These are phyloP conservation scores for Crucihimalaya himalaica DNA, from an alignment of 345 rosid genomes.

Conservation along the genomic window DNA sequence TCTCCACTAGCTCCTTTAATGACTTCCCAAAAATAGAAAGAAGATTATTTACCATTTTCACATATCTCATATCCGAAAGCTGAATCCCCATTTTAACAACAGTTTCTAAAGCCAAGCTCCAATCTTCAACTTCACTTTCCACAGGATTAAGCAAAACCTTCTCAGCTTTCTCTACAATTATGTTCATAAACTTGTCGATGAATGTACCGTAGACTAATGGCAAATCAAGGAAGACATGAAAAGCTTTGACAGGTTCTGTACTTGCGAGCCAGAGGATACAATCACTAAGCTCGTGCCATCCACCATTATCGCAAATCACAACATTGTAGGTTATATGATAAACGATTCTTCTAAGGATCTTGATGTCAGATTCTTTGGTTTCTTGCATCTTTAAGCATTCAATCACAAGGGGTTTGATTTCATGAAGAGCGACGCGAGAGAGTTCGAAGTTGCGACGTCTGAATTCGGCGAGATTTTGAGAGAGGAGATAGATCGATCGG, in stretches of 20 bases:
- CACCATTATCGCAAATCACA: background rate
- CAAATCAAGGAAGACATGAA: background rate
- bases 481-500: background rate
- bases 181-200: background rate
- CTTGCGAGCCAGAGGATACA: background rate
- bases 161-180: background rate
- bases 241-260: background rate
- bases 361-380: background rate
- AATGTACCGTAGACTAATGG: background rate
- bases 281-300: slow-evolving; percentile 16
- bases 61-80: background rate
- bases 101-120: slow-evolving; percentile 19
- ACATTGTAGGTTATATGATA: background rate
- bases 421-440: background rate
- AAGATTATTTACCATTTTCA: background rate
- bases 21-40: background rate
- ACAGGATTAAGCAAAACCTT: background rate
- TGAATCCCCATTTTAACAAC: background rate
- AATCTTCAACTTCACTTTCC: background rate
- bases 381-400: background rate
- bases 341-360: background rate
- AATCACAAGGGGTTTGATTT: slow-evolving; percentile 4
- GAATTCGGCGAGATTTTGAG: background rate
- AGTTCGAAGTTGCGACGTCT: background rate
- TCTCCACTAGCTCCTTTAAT: background rate